These are phyloP conservation scores for Xylaria sp. DNA, from an alignment of 2,329 filamentous ascomycete species.

Conservation along the genomic window DNA sequence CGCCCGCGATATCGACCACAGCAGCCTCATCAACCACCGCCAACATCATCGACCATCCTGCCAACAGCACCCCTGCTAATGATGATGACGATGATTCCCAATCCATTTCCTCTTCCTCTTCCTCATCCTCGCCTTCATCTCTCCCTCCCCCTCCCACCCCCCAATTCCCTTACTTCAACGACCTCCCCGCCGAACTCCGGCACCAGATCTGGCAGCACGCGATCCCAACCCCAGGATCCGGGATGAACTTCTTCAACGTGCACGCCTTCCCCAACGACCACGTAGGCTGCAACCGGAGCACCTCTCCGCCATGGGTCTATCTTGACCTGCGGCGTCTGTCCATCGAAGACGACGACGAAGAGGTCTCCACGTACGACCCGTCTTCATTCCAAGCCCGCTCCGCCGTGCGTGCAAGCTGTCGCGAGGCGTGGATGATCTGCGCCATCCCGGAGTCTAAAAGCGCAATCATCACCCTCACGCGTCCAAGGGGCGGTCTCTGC, in stretches of 20 bases:
- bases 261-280: constrained; percentile 44
- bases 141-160: background rate
- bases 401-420: constrained; percentile 34
- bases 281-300: constrained; percentile 36
- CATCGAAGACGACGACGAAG: constrained; percentile 36
- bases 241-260: constrained; percentile 45
- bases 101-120: background rate
- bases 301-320: constrained; percentile 38
- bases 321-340: constrained; percentile 40
- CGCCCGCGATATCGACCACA: background rate
- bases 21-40: background rate
- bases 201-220: constrained; percentile 39
- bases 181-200: constrained; percentile 40
- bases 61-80: no score
- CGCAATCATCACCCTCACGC: constrained; percentile 35
- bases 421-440: constrained; percentile 38
- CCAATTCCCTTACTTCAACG: constrained; percentile 34
- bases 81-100: background rate
- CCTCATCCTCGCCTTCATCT: no score
- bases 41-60: background rate
- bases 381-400: constrained; percentile 39
- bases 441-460: constrained; percentile 30
- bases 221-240: constrained; percentile 34
- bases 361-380: constrained; percentile 40
- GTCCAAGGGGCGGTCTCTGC: constrained; percentile 38